These are phyloP conservation scores for Populus pruinosa DNA, from an alignment of 345 rosid species.

Conservation along the genomic window DNA sequence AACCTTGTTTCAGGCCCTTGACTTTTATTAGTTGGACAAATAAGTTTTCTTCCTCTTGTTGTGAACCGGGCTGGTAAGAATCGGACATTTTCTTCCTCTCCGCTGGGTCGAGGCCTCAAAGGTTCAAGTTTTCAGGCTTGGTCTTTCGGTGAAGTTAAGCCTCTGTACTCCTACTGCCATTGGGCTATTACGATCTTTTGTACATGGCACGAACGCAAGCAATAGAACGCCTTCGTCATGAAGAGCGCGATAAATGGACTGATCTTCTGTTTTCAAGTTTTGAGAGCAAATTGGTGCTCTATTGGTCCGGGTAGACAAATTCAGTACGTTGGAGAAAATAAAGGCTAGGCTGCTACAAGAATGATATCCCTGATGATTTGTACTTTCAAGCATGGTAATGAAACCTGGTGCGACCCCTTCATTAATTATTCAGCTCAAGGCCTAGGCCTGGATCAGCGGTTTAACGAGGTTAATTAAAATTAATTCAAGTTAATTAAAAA, in stretches of 20 bases:
- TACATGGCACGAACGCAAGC: not conserved
- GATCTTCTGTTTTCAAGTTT: not conserved
- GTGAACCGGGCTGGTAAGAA: not conserved
- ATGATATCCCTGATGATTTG: not conserved
- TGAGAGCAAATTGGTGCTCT: not conserved
- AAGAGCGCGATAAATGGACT: not conserved
- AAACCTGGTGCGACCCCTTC: no score
- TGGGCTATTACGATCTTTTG: not conserved
- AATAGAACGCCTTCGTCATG: not conserved
- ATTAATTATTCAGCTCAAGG: no score
- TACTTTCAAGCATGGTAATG: not conserved
- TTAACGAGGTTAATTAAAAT: no score
- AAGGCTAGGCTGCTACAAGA: no score
- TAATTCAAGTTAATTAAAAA: no score
- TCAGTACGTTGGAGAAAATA: no score
- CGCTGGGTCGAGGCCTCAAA: not conserved
- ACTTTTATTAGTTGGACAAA: not conserved
- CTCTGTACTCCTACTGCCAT: not conserved
- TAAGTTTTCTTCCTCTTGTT: not conserved
- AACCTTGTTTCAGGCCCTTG: not conserved
- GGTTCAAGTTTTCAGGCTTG: not conserved
- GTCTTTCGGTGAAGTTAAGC: not conserved
- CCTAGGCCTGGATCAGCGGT: no score
- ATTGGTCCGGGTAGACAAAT: no score
- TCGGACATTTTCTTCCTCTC: not conserved